phyloP scores from a whole-genome alignment of 2,329 filamentous ascomycete species.

The Myriangium duriaei region DNA sequence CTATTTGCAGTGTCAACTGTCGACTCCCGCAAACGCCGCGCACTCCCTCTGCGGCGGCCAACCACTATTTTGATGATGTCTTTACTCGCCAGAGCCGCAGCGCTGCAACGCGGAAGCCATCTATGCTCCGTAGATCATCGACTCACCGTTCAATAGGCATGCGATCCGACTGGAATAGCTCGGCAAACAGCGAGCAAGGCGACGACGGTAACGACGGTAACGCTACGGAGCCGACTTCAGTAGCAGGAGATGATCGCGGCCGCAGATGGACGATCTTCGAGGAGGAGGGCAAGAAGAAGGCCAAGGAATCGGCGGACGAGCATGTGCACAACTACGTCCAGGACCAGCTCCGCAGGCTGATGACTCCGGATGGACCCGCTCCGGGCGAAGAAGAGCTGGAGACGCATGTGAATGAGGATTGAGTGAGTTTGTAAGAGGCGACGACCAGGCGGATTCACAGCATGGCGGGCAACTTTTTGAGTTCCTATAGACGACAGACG shows the following conservation, averaged over 20 bases:
- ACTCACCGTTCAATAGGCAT: constrained; percentile 73
- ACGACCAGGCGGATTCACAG: no score
- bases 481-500: no score
- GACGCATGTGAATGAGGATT: constrained; percentile 26
- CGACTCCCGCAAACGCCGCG: constrained; percentile 87
- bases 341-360: constrained; percentile 65
- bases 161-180: constrained; percentile 57
- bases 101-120: constrained; percentile 29
- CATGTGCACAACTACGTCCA: constrained; percentile 73
- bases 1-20: constrained; percentile 57
- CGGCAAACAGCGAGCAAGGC: constrained; percentile 19
- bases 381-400: constrained; percentile 51
- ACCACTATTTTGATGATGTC: constrained; percentile 92
- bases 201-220: constrained; percentile 16
- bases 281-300: constrained; percentile 33
- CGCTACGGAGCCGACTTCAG: constrained; percentile 10
- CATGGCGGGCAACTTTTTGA: no score
- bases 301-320: constrained; percentile 30
- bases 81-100: constrained; percentile 46
- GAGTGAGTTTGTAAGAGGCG: no score
- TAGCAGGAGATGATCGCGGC: constrained; percentile 14
- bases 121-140: constrained; percentile 61
- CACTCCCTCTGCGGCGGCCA: constrained; percentile 68
- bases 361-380: constrained; percentile 41
- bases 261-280: constrained; percentile 39